Base-by-base conservation (phyloP, 306 rosid genomes). In the Urtica urens region DNA sequence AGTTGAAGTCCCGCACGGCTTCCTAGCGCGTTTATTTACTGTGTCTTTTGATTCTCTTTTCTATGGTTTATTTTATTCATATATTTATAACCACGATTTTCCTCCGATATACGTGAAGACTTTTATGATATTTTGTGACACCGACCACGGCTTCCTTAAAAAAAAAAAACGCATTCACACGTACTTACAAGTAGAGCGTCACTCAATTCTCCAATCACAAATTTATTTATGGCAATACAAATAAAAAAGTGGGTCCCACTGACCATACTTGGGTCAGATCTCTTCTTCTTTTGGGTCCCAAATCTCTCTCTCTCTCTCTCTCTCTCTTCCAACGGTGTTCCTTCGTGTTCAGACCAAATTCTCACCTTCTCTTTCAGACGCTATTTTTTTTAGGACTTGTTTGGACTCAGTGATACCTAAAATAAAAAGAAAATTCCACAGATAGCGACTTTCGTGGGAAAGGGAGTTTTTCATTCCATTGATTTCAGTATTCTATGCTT, bases 251-350 rank as follows among this genome's bases (percentile, higher is more conserved):
- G 93, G 87, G 73, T 70, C 96, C 88, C 55, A 67, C 83, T 39
- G 42, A 55, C 74, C 75, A 59, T 62, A 55, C 80, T 77, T 20
- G 58, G 53, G 71, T 72, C 74, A 71, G 82, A 83, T 78, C 83
- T 76, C 25, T 75, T 64, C 60, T 62, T n/a, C n/a, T n/a, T n/a
- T 20, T 64, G 75, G 87, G 84, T 41, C 95, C 87, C 77, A 60
- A 53, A 28, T 60, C 10, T 43, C 9, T 8, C 16, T 43, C n/a
- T 13, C 40, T 35, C 40, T 10, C 28, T 44, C 14, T 25, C 17
- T 55, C 69, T 64, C 51, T 44, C 63, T 73, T 66, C 64, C 62
- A 15, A 67, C 60, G 51, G 55, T 68, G 84, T 73, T 66, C 75
- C 76, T 68, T 62, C 57, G 37, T 48, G 34, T 58, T 69, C 75